phyloP scores from a whole-genome alignment of 768 basidiomycete genomes.

The Trametes sanguinea region DNA sequence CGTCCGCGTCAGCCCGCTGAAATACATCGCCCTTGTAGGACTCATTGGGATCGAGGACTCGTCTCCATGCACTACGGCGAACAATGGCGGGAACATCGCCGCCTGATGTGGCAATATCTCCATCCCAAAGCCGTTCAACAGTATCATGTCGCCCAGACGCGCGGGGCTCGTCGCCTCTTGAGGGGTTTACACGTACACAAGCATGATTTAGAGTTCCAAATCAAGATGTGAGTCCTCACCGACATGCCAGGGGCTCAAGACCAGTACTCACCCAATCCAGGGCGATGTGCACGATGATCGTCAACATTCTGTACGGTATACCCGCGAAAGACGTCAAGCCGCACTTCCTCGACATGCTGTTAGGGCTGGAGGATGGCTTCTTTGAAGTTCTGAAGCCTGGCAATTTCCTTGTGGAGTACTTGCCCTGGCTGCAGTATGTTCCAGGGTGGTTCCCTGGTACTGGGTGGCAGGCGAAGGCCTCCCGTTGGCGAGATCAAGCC shows the following conservation, averaged over 20 bases:
- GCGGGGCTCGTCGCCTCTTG: background rate
- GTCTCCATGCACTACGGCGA: conserved; percentile 7
- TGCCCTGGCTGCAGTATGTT: conserved; percentile 45
- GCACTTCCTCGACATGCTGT: too few relatives aligned
- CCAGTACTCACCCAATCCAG: too few relatives aligned
- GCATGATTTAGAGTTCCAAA: background rate
- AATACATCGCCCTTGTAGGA: background rate
- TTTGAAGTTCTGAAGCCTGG: too few relatives aligned
- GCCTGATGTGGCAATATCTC: conserved; percentile 1
- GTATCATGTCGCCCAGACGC: background rate
- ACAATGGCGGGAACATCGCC: conserved; percentile 6
- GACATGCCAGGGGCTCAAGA: too few relatives aligned
- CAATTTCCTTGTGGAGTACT: background rate
- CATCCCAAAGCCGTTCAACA: background rate
- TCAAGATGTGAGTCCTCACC: conserved; percentile 5
- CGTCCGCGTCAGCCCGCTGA: background rate
- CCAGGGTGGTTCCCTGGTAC: conserved; percentile 68
- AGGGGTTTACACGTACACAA: background rate
- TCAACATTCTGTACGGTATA: too few relatives aligned
- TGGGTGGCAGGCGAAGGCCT: conserved; percentile 59
- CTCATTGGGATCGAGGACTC: conserved; percentile 5
- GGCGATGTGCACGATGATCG: too few relatives aligned
- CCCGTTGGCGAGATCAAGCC: conserved; percentile 57
- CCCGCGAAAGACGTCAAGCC: too few relatives aligned
- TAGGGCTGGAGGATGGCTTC: too few relatives aligned